Percentiles rank a stretch among this genome's conserved stretches.
Evolutionary conservation across 192 early-diverging fungal genomes (phyloP).

Genomic region (Podila verticillata): DNA sequence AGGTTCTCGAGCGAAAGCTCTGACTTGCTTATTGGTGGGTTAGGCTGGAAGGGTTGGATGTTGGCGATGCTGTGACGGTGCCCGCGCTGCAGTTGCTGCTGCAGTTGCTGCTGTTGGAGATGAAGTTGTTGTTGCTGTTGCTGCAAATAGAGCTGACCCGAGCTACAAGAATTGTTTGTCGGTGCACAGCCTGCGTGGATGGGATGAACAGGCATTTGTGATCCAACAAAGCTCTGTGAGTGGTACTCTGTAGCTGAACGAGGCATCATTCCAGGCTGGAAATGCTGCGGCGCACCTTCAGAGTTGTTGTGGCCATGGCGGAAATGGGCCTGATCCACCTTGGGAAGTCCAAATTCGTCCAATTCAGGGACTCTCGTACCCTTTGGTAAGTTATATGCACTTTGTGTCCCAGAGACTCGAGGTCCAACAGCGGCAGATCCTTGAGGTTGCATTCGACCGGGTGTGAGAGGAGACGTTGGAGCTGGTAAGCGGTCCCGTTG

Average conservation of each 20-base stretch:
- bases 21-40: neutral
- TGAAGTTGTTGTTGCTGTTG: neutral
- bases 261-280: conserved; percentile 29
- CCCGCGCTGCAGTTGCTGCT: neutral
- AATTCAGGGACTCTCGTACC: neutral
- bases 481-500: neutral
- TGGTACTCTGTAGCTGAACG: conserved; percentile 16
- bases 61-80: conserved; percentile 21
- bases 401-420: neutral
- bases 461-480: neutral
- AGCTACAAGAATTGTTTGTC: neutral
- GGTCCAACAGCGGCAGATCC: neutral
- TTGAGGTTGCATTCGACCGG: conserved; percentile 1
- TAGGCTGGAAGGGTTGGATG: neutral
- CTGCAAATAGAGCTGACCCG: neutral
- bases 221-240: conserved; percentile 10
- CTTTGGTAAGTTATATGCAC: conserved; percentile 3
- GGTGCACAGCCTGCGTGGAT: neutral
- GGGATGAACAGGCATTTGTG: neutral
- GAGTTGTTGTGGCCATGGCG: neutral
- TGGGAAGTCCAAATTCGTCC: neutral
- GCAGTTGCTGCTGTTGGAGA: neutral
- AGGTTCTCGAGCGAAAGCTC: conserved; percentile 30
- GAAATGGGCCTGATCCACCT: neutral
- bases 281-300: conserved; percentile 9